Percentiles rank a stretch among this genome's conserved stretches.
These are phyloP conservation scores for Adansonia madagascariensis DNA, from an alignment of 441 rosid genomes.

Conservation along the genomic window DNA sequence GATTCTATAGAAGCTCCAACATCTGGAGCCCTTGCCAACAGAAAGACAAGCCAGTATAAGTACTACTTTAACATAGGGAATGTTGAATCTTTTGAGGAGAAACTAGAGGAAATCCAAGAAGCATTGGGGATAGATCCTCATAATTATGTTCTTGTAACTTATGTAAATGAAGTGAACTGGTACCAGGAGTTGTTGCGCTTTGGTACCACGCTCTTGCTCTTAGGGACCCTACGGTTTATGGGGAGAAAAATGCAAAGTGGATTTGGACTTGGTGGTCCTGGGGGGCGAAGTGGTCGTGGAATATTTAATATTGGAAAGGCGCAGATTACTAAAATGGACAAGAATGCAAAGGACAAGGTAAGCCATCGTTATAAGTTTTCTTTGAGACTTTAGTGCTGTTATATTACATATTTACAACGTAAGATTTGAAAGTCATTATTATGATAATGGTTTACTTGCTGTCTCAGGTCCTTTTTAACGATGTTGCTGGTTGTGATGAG, in stretches of 20 bases:
- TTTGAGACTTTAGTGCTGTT: background rate
- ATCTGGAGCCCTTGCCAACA: slow-evolving; percentile 31
- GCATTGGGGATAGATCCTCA: slow-evolving; percentile 56
- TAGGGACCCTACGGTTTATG: slow-evolving; percentile 53
- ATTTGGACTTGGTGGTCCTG: slow-evolving; percentile 60
- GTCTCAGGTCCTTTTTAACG: slow-evolving; percentile 58
- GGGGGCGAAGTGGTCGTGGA: slow-evolving; percentile 57
- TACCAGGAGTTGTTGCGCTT: slow-evolving; percentile 50
- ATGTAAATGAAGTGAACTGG: slow-evolving; percentile 52
- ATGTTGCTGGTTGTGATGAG: slow-evolving; percentile 76
- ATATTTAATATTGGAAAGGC: slow-evolving; percentile 66
- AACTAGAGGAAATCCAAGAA: slow-evolving; percentile 64
- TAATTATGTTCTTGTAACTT: slow-evolving; percentile 56
- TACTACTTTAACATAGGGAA: slow-evolving; percentile 59
- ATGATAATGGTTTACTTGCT: slow-evolving; percentile 30
- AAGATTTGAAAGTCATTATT: background rate
- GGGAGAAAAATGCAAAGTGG: slow-evolving; percentile 52
- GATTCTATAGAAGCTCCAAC: slow-evolving; percentile 39
- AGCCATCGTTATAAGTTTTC: background rate
- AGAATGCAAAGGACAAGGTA: slow-evolving; percentile 65
- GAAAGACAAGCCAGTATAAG: slow-evolving; percentile 46
- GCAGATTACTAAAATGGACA: slow-evolving; percentile 54
- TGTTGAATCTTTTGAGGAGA: slow-evolving; percentile 69
- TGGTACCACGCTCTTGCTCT: slow-evolving; percentile 49
- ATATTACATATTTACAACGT: background rate